Conservation (phyloP, 129 eudicot species). For the Escallonia rubra region DNA sequence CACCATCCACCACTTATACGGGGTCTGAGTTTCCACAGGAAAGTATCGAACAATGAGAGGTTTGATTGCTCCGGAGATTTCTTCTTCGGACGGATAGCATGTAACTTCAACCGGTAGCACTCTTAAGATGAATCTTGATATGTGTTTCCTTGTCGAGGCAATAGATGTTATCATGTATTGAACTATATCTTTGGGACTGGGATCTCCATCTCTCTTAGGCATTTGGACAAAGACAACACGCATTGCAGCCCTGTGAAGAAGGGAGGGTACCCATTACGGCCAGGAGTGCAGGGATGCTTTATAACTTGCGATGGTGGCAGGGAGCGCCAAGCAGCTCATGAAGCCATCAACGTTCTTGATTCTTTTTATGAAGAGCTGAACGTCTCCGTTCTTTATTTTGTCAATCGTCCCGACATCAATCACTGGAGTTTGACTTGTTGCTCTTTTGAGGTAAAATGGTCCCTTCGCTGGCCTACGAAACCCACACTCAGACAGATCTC, state of each 20-base stretch:
- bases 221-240: constrained; percentile 81
- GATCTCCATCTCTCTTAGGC: constrained; percentile 76
- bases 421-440: neutral
- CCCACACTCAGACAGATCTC: neutral
- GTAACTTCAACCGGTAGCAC: constrained; percentile 79
- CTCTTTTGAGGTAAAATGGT: neutral
- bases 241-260: constrained; percentile 97
- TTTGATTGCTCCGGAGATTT: constrained; percentile 71
- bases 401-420: neutral
- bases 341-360: constrained; percentile 83
- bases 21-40: constrained; percentile 63
- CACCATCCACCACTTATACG: too few species aligned
- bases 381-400: neutral
- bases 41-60: constrained; percentile 68
- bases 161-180: constrained; percentile 74
- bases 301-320: constrained; percentile 98
- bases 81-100: constrained; percentile 94
- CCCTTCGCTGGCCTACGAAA: neutral
- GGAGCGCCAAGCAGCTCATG: constrained; percentile 86
- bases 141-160: constrained; percentile 65
- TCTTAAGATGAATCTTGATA: constrained; percentile 76
- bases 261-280: constrained; percentile 77
- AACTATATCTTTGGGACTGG: constrained; percentile 75
- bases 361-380: constrained; percentile 72
- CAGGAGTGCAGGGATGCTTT: constrained; percentile 89